phyloP scores from a whole-genome alignment of 2,329 filamentous ascomycete genomes.

The Cordyceps farinosa region DNA sequence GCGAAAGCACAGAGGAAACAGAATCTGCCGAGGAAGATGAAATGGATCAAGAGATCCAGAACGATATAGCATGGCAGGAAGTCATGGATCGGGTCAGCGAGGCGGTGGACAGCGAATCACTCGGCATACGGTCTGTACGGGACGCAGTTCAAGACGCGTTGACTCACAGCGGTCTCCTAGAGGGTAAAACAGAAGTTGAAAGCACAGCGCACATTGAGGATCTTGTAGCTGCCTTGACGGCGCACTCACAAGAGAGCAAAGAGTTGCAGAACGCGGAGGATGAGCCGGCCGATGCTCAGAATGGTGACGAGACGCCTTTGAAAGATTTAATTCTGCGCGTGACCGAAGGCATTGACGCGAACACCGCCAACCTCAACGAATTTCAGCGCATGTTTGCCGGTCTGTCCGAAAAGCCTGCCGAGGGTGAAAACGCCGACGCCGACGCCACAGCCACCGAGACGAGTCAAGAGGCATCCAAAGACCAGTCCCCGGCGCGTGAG shows the following conservation, averaged over 20 bases:
- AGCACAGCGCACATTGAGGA: conserved; percentile 47
- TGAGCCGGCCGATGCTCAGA: conserved; percentile 18
- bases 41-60: conserved; percentile 25
- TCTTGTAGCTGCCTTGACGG: conserved; percentile 47
- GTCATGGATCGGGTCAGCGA: conserved; percentile 54
- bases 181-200: conserved; percentile 43
- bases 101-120: conserved; percentile 55
- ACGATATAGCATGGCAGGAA: conserved; percentile 48
- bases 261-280: conserved; percentile 22
- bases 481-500: conserved; percentile 24
- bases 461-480: not conserved
- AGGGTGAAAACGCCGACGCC: conserved; percentile 9
- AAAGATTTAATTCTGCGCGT: conserved; percentile 52
- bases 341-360: conserved; percentile 44
- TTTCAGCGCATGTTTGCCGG: conserved; percentile 52
- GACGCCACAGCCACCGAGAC: not conserved
- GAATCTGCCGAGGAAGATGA: conserved; percentile 23
- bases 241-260: conserved; percentile 28
- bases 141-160: conserved; percentile 55
- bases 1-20: conserved; percentile 7
- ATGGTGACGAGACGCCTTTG: conserved; percentile 28
- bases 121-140: conserved; percentile 48
- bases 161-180: conserved; percentile 51
- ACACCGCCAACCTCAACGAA: conserved; percentile 38
- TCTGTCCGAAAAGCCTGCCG: conserved; percentile 38